Conservation (phyloP, 1,284 basidiomycete genomes). For the Pyrrhoderma lamaoense region DNA sequence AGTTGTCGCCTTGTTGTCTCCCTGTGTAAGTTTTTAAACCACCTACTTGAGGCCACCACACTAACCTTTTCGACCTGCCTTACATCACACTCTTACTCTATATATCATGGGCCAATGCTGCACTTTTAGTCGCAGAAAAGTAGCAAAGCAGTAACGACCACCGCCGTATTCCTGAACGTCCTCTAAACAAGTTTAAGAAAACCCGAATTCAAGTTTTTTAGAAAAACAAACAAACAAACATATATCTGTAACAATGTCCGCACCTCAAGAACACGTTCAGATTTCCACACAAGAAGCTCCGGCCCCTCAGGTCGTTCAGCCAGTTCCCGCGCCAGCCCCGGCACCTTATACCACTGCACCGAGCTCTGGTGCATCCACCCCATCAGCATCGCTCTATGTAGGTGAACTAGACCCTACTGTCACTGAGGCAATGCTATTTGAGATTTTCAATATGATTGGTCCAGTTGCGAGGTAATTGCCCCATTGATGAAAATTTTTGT, state of each 20-base stretch:
- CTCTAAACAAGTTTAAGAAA: slow-evolving; percentile 4
- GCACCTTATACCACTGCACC: slow-evolving; percentile 51
- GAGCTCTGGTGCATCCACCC: slow-evolving; percentile 50
- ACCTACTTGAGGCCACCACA: not conserved
- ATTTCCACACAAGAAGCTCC: slow-evolving; percentile 30
- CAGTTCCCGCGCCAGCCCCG: slow-evolving; percentile 28
- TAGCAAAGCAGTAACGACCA: slow-evolving; percentile 82
- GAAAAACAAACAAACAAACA: slow-evolving; percentile 33
- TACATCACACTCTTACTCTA: slow-evolving; percentile 20
- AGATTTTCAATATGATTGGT: slow-evolving; percentile 99
- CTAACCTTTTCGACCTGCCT: too few species aligned
- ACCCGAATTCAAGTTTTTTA: slow-evolving; percentile 23
- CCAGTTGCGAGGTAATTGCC: slow-evolving; percentile 80
- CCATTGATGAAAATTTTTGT: slow-evolving; percentile 24
- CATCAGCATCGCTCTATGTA: slow-evolving; percentile 94
- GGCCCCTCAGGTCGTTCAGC: slow-evolving; percentile 23
- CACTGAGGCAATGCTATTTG: slow-evolving; percentile 99
- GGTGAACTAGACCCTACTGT: slow-evolving; percentile 98
- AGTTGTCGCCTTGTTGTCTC: slow-evolving; percentile 70
- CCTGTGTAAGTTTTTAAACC: slow-evolving; percentile 45
- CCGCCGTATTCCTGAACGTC: slow-evolving; percentile 28
- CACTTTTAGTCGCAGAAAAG: slow-evolving; percentile 60
- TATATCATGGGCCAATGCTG: not conserved
- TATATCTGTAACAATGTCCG: slow-evolving; percentile 49
- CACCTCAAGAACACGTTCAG: slow-evolving; percentile 30